Percentiles rank a stretch among this genome's conserved stretches.
Evolutionary conservation across 2,329 filamentous ascomycete genomes (phyloP).

Genomic region (Cladosporium sp.): DNA sequence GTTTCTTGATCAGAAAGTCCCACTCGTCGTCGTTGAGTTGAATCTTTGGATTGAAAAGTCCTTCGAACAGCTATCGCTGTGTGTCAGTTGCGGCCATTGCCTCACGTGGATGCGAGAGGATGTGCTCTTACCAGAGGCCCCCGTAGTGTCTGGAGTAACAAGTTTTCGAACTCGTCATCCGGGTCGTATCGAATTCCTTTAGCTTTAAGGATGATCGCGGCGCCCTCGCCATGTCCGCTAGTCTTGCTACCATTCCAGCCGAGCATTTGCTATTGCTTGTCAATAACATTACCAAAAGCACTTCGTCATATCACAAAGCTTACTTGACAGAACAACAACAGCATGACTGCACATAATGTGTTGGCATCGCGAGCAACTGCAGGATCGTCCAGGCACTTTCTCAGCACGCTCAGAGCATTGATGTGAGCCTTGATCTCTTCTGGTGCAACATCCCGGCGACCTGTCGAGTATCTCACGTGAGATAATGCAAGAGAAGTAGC

Average conservation of each 20-base stretch:
- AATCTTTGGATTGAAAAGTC: slow-evolving; percentile 13
- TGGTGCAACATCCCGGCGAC: background rate
- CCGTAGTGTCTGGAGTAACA: background rate
- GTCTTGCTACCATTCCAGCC: background rate
- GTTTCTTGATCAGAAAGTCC: background rate
- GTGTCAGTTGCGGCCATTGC: background rate
- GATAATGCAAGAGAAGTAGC: slow-evolving; percentile 10
- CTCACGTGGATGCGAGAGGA: background rate
- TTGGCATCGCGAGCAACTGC: slow-evolving; percentile 9
- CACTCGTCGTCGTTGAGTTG: slow-evolving; percentile 6
- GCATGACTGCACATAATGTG: slow-evolving; percentile 15
- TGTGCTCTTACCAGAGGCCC: background rate
- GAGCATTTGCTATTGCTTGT: background rate
- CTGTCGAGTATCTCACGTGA: slow-evolving; percentile 2
- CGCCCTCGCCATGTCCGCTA: slow-evolving; percentile 12
- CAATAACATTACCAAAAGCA: background rate
- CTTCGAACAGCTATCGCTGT: slow-evolving; percentile 4
- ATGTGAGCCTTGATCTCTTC: slow-evolving; percentile 7
- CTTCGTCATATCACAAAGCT: background rate
- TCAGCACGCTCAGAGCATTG: slow-evolving; percentile 7
- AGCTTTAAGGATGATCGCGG: background rate
- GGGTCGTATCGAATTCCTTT: background rate
- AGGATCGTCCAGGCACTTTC: slow-evolving; percentile 8
- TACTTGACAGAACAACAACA: slow-evolving; percentile 13
- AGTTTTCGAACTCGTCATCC: slow-evolving; percentile 1